These are phyloP conservation scores for Bacterosira constricta DNA, from an alignment of 108 stramenopile species.

Conservation along the genomic window DNA sequence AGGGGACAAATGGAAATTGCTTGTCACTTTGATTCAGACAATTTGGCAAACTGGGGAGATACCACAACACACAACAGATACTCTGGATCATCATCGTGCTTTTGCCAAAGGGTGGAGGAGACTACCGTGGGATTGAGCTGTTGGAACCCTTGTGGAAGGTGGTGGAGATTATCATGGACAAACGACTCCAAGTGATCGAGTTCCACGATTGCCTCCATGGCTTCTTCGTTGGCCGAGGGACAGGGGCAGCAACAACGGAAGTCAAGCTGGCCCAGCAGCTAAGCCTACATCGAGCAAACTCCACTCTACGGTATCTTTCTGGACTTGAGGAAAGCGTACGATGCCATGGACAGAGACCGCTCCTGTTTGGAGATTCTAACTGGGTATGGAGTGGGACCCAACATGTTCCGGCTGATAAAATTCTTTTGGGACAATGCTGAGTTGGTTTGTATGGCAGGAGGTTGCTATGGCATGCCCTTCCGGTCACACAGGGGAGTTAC, in stretches of 20 bases:
- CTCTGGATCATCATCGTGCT: conserved; percentile 8
- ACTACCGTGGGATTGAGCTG: conserved; percentile 15
- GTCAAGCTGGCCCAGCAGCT: conserved; percentile 21
- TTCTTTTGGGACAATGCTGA: background rate
- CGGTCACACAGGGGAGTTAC: conserved; percentile 11
- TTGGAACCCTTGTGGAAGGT: conserved; percentile 29
- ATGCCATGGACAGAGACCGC: conserved; percentile 5
- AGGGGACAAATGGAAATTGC: background rate
- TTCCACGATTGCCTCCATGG: conserved; percentile 18
- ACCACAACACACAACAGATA: background rate
- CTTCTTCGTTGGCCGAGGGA: conserved; percentile 17
- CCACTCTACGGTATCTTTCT: conserved; percentile 11
- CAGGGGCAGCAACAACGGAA: conserved; percentile 23
- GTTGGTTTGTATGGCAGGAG: background rate
- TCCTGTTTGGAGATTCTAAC: background rate
- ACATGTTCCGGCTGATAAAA: background rate
- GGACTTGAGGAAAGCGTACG: conserved; percentile 1
- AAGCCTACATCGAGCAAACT: background rate
- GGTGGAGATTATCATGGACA: conserved; percentile 5
- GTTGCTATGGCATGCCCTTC: background rate
- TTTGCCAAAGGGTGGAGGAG: conserved; percentile 16
- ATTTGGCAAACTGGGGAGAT: conserved; percentile 10
- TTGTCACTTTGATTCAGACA: background rate
- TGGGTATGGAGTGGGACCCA: conserved; percentile 11
- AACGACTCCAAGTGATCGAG: background rate